These are phyloP conservation scores for Porphyrellus cyaneotinctus DNA, from an alignment of 768 basidiomycete genomes.

Conservation along the genomic window DNA sequence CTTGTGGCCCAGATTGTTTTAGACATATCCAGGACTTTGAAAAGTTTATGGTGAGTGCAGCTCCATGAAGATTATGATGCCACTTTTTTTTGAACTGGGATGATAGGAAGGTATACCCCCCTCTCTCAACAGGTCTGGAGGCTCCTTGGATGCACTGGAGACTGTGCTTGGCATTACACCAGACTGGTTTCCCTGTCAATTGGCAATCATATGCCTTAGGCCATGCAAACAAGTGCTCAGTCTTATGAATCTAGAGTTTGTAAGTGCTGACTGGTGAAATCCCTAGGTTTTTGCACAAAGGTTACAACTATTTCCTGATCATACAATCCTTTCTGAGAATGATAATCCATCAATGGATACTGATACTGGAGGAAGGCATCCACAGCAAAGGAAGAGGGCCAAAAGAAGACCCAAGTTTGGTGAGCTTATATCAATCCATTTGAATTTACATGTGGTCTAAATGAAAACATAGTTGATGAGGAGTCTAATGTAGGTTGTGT, in stretches of 20 bases:
- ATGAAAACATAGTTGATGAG: constrained; percentile 11
- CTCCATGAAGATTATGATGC: accelerated
- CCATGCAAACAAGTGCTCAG: constrained; percentile 43
- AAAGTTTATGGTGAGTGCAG: constrained; percentile 15
- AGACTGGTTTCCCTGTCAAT: constrained; percentile 45
- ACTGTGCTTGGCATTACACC: constrained; percentile 42
- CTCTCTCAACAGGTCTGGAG: constrained; percentile 1
- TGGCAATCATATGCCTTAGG: constrained; percentile 45
- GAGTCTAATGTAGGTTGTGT: not conserved
- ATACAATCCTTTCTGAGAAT: constrained; percentile 9
- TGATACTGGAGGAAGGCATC: not conserved
- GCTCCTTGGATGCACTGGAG: constrained; percentile 23
- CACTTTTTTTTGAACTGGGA: not conserved
- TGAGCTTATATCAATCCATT: not conserved
- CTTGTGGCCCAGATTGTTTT: constrained; percentile 34
- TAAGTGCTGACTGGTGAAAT: not conserved
- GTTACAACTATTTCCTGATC: constrained; percentile 16
- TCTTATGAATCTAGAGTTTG: not conserved
- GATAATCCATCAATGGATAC: not conserved
- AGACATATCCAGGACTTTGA: constrained; percentile 25
- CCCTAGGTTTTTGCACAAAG: constrained; percentile 20
- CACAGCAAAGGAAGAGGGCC: constrained; percentile 1
- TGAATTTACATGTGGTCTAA: not conserved
- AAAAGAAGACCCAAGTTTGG: constrained; percentile 14
- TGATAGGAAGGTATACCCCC: constrained; percentile 24